A percentile compares a stretch with the other conserved stretches of the same genome.
These are phyloP conservation scores for Lobosporangium transversale DNA, from an alignment of 192 early-diverging fungal species.

Conservation along the genomic window DNA sequence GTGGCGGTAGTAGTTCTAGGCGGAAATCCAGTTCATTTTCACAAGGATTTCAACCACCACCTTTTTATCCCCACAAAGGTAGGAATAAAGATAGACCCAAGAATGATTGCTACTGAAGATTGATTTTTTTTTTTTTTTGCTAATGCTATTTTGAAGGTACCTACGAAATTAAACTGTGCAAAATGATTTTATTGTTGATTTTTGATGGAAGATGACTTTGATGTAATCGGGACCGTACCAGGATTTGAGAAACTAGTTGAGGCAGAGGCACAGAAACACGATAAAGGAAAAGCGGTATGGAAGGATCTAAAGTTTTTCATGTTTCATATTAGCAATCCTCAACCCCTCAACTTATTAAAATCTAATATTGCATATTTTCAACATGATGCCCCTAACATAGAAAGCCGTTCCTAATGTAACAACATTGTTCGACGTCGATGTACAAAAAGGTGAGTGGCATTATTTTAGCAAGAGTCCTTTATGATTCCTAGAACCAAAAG, in stretches of 20 bases:
- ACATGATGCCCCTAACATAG: background rate
- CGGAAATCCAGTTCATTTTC: constrained; percentile 37
- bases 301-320: background rate
- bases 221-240: constrained; percentile 34
- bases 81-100: background rate
- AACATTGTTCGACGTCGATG: too few species aligned
- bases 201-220: constrained; percentile 23
- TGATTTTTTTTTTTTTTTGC: too few species aligned
- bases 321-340: background rate
- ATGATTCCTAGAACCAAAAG: too few species aligned
- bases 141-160: background rate
- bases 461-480: too few species aligned
- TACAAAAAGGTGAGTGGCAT: too few species aligned
- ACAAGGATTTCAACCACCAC: constrained; percentile 32
- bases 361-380: too few species aligned
- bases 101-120: background rate
- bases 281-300: constrained; percentile 23
- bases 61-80: constrained; percentile 38
- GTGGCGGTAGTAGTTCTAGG: constrained; percentile 18
- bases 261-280: constrained; percentile 18
- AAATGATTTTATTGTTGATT: too few species aligned
- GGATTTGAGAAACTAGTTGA: constrained; percentile 33
- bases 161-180: background rate
- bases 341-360: too few species aligned
- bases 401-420: background rate